phyloP scores from a whole-genome alignment of 2,329 filamentous ascomycete genomes.

The Thielaviopsis ethacetica region DNA sequence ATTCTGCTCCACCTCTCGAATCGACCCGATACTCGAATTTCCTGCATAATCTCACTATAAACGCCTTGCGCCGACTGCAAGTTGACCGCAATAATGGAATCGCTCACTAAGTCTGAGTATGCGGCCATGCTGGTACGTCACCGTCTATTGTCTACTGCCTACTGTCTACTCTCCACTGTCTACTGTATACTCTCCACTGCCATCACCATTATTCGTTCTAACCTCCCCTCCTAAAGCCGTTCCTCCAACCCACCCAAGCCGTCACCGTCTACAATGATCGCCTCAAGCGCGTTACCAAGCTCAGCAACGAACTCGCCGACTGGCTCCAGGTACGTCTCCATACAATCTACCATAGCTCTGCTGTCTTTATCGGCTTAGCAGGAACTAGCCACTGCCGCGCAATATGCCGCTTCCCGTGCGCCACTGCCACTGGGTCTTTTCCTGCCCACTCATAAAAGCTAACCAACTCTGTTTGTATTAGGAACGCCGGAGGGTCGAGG shows the following conservation, averaged over 20 bases:
- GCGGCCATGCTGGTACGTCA: conserved; percentile 71
- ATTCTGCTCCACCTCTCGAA: background rate
- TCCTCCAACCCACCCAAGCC: conserved; percentile 67
- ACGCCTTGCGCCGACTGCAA: background rate
- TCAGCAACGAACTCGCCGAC: conserved; percentile 86
- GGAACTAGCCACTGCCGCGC: too few species aligned
- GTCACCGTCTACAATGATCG: conserved; percentile 71
- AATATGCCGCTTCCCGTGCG: background rate
- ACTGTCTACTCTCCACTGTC: too few species aligned
- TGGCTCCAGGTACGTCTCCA: conserved; percentile 77
- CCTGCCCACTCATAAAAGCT: background rate
- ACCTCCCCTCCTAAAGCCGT: conserved; percentile 38
- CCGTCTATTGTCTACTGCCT: too few species aligned
- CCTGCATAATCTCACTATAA: background rate
- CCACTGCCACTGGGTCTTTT: background rate
- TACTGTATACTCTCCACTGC: too few species aligned
- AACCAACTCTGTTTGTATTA: conserved; percentile 22
- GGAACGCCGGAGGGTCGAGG: conserved; percentile 87
- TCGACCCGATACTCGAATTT: background rate
- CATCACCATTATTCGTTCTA: background rate
- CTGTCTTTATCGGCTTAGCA: background rate
- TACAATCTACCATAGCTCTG: background rate
- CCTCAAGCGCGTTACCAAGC: conserved; percentile 66
- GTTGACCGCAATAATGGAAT: conserved; percentile 46
- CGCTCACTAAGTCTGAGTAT: conserved; percentile 76